phyloP scores from a whole-genome alignment of 805 yeast species.

The Kurtzmaniella fragi region DNA sequence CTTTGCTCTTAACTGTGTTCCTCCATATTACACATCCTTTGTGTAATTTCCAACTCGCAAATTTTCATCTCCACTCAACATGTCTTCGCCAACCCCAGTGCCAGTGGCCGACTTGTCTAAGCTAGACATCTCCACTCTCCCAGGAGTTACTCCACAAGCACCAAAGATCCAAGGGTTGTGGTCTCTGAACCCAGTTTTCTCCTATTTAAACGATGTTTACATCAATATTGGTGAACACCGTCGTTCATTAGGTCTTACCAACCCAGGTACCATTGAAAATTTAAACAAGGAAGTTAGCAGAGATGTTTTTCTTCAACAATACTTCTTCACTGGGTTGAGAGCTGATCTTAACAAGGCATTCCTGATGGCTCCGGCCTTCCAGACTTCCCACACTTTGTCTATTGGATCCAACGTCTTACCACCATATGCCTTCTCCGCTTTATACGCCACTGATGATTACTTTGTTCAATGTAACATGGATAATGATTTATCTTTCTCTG shows the following conservation, averaged over 20 bases:
- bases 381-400: constrained; percentile 89
- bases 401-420: constrained; percentile 83
- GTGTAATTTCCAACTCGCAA: too few species aligned
- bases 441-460: constrained; percentile 79
- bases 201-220: constrained; percentile 73
- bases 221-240: constrained; percentile 72
- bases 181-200: constrained; percentile 79
- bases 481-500: constrained; percentile 77
- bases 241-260: constrained; percentile 70
- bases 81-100: constrained; percentile 27
- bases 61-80: not conserved
- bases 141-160: constrained; percentile 50
- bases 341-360: constrained; percentile 95
- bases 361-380: constrained; percentile 89
- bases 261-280: constrained; percentile 95
- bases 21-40: too few species aligned
- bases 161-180: constrained; percentile 57
- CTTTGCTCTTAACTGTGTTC: too few species aligned
- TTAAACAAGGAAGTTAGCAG: constrained; percentile 88
- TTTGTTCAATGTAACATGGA: constrained; percentile 91
- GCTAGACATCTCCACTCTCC: constrained; percentile 51
- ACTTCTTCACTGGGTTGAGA: constrained; percentile 90
- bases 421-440: constrained; percentile 84
- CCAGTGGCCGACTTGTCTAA: constrained; percentile 60
- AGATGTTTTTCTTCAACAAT: constrained; percentile 86